Percentiles rank a stretch among this genome's conserved stretches.
phyloP scores from a whole-genome alignment of 345 rosid species.

The Boechera stricta region DNA sequence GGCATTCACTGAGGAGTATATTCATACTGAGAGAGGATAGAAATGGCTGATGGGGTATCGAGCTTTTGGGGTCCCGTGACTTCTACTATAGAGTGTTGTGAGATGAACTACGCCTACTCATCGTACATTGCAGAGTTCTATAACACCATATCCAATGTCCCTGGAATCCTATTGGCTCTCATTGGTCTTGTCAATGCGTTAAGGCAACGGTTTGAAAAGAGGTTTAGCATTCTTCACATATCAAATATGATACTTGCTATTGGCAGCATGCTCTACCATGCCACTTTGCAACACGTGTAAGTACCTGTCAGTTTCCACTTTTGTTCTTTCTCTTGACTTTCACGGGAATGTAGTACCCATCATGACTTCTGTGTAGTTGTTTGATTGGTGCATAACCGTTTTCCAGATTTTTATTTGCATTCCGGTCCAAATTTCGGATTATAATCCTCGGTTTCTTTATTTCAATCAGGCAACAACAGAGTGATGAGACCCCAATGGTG shows the following conservation, averaged over 20 bases:
- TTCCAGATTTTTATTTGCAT: neutral
- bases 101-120: conserved; percentile 73
- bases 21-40: conserved; percentile 37
- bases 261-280: conserved; percentile 93
- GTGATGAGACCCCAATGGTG: conserved; percentile 99
- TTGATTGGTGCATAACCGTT: neutral
- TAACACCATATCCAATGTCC: conserved; percentile 82
- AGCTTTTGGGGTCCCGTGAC: conserved; percentile 98
- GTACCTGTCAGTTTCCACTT: conserved; percentile 22
- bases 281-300: conserved; percentile 80
- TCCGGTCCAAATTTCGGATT: neutral
- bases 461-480: conserved; percentile 81
- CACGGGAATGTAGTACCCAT: neutral
- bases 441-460: neutral
- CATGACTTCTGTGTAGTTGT: neutral
- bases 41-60: conserved; percentile 77
- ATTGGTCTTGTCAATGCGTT: conserved; percentile 84
- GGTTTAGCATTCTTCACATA: conserved; percentile 87
- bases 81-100: conserved; percentile 80
- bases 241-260: conserved; percentile 90
- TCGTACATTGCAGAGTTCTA: conserved; percentile 89
- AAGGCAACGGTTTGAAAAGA: conserved; percentile 91
- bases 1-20: conserved; percentile 10
- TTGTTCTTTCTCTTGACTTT: neutral
- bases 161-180: conserved; percentile 79